A percentile compares a stretch with the other conserved stretches of the same genome.
Evolutionary conservation across 2,329 filamentous ascomycete species (phyloP).

Genomic region (Berkeleyomyces basicola): DNA sequence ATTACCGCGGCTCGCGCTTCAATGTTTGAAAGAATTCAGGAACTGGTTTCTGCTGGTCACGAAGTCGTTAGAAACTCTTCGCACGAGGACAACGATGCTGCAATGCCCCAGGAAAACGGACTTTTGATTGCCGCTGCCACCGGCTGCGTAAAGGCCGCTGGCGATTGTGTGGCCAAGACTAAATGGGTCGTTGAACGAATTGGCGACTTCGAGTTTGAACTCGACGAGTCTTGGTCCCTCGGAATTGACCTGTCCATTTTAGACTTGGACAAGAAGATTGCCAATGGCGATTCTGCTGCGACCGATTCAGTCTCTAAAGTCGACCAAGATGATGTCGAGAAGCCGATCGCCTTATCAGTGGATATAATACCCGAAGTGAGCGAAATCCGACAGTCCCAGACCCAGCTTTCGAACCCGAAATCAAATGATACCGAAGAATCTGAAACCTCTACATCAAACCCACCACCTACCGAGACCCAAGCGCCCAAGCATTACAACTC

Average conservation of each 20-base stretch:
- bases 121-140: constrained; percentile 65
- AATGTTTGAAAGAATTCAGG: constrained; percentile 66
- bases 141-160: constrained; percentile 73
- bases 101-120: constrained; percentile 64
- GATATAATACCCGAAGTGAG: background rate
- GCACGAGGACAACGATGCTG: constrained; percentile 57
- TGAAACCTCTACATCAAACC: background rate
- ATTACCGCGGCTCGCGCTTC: constrained; percentile 52
- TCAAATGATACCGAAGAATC: background rate
- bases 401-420: constrained; percentile 12
- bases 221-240: constrained; percentile 34
- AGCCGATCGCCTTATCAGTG: background rate
- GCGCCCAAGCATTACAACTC: constrained; percentile 20
- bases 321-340: constrained; percentile 17
- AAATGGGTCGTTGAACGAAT: constrained; percentile 74
- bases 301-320: background rate
- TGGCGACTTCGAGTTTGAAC: constrained; percentile 79
- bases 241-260: constrained; percentile 39
- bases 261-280: constrained; percentile 23
- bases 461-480: constrained; percentile 14
- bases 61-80: constrained; percentile 57
- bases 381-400: constrained; percentile 15
- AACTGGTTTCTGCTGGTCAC: constrained; percentile 64
- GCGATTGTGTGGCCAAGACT: constrained; percentile 78
- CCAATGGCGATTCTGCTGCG: constrained; percentile 15